Evolutionary conservation across 2,329 filamentous ascomycete genomes (phyloP).

Genomic region (Phyllosticta citrichinensis): DNA sequence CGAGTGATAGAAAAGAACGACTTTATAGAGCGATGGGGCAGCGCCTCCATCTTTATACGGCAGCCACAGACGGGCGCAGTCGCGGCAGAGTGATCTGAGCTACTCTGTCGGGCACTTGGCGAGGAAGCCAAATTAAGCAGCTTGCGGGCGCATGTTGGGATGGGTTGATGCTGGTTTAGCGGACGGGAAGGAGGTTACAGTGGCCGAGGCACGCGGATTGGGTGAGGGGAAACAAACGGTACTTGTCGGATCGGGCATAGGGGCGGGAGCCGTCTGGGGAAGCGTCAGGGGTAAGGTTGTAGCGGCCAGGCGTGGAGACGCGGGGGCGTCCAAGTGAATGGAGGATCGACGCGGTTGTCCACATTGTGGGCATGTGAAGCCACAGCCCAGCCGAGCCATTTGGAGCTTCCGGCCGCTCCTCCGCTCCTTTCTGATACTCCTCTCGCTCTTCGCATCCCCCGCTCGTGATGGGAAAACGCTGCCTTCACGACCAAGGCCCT

Average conservation of each 20-base stretch:
- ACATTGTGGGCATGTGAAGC: not conserved
- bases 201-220: not conserved
- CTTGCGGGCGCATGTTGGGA: not conserved
- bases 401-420: not conserved
- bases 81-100: not conserved
- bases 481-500: not conserved
- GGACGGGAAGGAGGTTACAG: not conserved
- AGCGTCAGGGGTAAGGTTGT: constrained; percentile 3
- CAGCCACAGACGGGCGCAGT: not conserved
- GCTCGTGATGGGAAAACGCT: not conserved
- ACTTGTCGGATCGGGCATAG: constrained; percentile 1
- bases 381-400: not conserved
- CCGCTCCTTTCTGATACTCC: not conserved
- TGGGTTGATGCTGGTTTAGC: not conserved
- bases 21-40: not conserved
- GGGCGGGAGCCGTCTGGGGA: constrained; percentile 2
- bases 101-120: not conserved
- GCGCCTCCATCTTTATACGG: not conserved
- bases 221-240: constrained; percentile 1
- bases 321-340: not conserved
- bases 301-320: not conserved
- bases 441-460: not conserved
- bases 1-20: not conserved
- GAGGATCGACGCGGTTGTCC: constrained; percentile 2
- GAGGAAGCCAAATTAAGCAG: not conserved